Conservation (phyloP, 805 yeast genomes). For the Millerago galiae region DNA sequence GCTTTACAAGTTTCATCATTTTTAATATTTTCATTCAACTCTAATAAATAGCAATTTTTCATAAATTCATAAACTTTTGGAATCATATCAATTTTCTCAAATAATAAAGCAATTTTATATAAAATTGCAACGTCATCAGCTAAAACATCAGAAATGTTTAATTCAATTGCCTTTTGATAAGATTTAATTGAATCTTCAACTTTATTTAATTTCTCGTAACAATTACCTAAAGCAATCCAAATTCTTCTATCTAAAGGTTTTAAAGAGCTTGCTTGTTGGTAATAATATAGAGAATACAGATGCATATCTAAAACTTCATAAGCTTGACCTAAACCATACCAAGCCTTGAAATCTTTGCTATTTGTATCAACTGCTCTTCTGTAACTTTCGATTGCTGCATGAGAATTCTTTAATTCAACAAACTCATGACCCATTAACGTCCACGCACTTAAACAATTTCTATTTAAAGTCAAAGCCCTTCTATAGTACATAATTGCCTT, state of each 20-base stretch:
- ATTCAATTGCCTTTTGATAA: conserved; percentile 66
- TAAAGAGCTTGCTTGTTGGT: conserved; percentile 82
- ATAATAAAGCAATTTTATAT: conserved; percentile 61
- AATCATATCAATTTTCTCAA: conserved; percentile 48
- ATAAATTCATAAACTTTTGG: conserved; percentile 18
- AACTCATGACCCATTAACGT: conserved; percentile 98
- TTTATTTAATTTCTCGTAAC: conserved; percentile 75
- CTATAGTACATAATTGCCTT: conserved; percentile 90
- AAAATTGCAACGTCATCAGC: conserved; percentile 50
- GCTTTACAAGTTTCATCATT: conserved; percentile 76
- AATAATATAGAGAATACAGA: conserved; percentile 83
- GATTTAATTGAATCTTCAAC: conserved; percentile 70
- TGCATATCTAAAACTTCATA: conserved; percentile 96
- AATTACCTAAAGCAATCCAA: conserved; percentile 94
- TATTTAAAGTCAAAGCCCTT: conserved; percentile 77
- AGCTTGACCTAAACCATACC: conserved; percentile 99
- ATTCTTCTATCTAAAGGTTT: conserved; percentile 87
- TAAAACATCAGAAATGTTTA: conserved; percentile 35
- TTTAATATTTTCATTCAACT: conserved; percentile 49
- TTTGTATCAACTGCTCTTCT: conserved; percentile 89
- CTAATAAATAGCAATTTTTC: conserved; percentile 54
- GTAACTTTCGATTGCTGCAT: conserved; percentile 95
- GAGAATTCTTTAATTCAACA: conserved; percentile 91
- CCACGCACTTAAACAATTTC: conserved; percentile 87
- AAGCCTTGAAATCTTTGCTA: conserved; percentile 85